These are phyloP conservation scores for Psilocybe subaeruginosa DNA, from an alignment of 768 basidiomycete genomes.

Conservation along the genomic window DNA sequence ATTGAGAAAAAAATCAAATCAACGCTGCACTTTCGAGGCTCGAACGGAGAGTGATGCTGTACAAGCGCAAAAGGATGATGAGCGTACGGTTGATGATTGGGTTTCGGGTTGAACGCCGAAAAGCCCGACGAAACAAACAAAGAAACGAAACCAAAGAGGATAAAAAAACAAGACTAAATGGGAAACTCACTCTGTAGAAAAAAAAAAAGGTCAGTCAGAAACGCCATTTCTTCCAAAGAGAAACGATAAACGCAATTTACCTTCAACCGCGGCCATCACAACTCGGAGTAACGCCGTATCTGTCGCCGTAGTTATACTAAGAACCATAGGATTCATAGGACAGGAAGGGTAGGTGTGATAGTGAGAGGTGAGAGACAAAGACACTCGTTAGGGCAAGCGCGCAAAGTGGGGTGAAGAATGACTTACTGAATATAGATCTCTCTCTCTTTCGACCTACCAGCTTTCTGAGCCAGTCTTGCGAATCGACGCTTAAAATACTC, in stretches of 20 bases:
- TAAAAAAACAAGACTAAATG: constrained; percentile 22
- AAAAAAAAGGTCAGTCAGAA: constrained; percentile 10
- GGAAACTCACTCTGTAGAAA: constrained; percentile 60
- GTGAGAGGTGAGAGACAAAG: not conserved
- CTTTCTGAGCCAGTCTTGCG: constrained; percentile 79
- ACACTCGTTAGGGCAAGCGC: constrained; percentile 7
- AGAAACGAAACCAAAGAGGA: constrained; percentile 13
- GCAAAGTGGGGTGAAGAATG: not conserved
- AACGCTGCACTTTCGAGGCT: constrained; percentile 65
- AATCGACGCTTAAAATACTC: constrained; percentile 93
- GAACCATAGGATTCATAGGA: not conserved
- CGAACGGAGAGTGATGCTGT: constrained; percentile 69
- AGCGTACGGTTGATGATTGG: constrained; percentile 29
- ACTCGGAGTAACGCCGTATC: constrained; percentile 88
- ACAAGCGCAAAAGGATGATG: constrained; percentile 31
- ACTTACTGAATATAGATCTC: constrained; percentile 94
- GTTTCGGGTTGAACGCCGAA: constrained; percentile 8
- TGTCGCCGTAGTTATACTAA: constrained; percentile 86
- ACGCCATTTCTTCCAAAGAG: not conserved
- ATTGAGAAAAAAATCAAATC: constrained; percentile 13
- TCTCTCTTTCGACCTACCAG: constrained; percentile 81
- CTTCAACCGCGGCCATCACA: constrained; percentile 97
- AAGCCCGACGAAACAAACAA: constrained; percentile 23
- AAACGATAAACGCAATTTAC: constrained; percentile 43
- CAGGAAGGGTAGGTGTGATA: too few relatives aligned